These are phyloP conservation scores for Colletotrichum sp. DNA, from an alignment of 2,329 filamentous ascomycete species.

Conservation along the genomic window DNA sequence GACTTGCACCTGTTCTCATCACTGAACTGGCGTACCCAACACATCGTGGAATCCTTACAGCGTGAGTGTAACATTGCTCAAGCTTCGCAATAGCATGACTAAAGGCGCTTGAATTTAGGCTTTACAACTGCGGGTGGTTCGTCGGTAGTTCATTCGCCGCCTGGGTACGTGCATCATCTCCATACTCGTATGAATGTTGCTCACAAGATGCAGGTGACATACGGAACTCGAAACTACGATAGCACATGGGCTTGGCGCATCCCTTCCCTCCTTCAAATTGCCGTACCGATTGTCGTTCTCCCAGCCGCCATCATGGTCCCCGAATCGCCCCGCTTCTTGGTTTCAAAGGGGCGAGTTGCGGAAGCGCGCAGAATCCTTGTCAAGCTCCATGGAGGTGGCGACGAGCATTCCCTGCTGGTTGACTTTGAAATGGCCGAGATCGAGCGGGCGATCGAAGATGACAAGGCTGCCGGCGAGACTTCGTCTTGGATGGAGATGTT, in stretches of 20 bases:
- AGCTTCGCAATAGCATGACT: not conserved
- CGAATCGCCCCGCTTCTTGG: constrained; percentile 18
- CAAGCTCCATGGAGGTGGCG: constrained; percentile 45
- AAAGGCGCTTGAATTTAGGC: not conserved
- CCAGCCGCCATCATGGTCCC: constrained; percentile 25
- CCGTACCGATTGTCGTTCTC: not conserved
- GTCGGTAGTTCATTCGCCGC: not conserved
- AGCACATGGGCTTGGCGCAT: constrained; percentile 2
- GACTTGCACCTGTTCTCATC: constrained; percentile 39
- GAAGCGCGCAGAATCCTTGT: constrained; percentile 40
- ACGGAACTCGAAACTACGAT: not conserved
- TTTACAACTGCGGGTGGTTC: not conserved
- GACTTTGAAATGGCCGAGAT: constrained; percentile 6
- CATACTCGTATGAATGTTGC: rapidly evolving
- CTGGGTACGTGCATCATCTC: rapidly evolving
- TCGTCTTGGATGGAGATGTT: constrained; percentile 45
- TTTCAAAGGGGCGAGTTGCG: not conserved
- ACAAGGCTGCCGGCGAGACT: not conserved
- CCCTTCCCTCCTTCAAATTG: not conserved
- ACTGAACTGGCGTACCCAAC: constrained; percentile 48
- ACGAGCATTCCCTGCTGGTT: constrained; percentile 42
- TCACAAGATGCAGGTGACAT: not conserved
- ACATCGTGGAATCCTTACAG: constrained; percentile 32
- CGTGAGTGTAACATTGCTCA: constrained; percentile 23
- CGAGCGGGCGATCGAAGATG: constrained; percentile 2